These are phyloP conservation scores for Meredithiella fracta DNA, from an alignment of 2,329 filamentous ascomycete species.

Conservation along the genomic window DNA sequence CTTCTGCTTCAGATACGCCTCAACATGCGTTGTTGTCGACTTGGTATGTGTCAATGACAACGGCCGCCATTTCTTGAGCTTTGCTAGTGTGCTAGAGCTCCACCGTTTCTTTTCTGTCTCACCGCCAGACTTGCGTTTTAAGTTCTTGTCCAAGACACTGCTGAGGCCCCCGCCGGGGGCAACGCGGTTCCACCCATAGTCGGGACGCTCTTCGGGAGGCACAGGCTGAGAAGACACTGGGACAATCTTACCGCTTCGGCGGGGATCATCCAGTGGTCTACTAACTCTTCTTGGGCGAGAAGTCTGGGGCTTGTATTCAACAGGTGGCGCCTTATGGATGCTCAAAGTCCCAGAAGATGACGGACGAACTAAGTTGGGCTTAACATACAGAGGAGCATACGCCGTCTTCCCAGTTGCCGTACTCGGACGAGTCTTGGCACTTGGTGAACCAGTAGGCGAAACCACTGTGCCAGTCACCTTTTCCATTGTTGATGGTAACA, in stretches of 20 bases:
- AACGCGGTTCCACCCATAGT: constrained; percentile 13
- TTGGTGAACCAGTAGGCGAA: not conserved
- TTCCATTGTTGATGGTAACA: not conserved
- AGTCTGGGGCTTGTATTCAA: constrained; percentile 1
- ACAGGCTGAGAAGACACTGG: constrained; percentile 8
- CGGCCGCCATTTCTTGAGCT: constrained; percentile 10
- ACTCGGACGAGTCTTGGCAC: constrained; percentile 1
- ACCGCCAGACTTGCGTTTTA: not conserved
- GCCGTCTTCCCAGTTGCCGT: constrained; percentile 2
- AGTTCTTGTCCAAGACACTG: not conserved
- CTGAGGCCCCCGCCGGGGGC: not conserved
- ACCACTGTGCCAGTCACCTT: not conserved
- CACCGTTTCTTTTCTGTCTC: constrained; percentile 12
- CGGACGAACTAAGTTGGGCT: constrained; percentile 1
- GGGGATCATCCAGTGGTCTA: not conserved
- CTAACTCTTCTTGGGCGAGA: constrained; percentile 1
- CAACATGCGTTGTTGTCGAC: constrained; percentile 6
- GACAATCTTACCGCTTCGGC: constrained; percentile 5
- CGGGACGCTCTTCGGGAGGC: constrained; percentile 10
- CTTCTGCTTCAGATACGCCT: constrained; percentile 9
- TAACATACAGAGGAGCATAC: constrained; percentile 8
- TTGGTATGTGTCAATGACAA: constrained; percentile 6
- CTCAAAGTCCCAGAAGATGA: constrained; percentile 1
- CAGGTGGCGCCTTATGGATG: not conserved
- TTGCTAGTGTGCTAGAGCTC: constrained; percentile 10